Conservation (phyloP, 2,329 filamentous ascomycete genomes). For the Colletotrichum chrysophilum region DNA sequence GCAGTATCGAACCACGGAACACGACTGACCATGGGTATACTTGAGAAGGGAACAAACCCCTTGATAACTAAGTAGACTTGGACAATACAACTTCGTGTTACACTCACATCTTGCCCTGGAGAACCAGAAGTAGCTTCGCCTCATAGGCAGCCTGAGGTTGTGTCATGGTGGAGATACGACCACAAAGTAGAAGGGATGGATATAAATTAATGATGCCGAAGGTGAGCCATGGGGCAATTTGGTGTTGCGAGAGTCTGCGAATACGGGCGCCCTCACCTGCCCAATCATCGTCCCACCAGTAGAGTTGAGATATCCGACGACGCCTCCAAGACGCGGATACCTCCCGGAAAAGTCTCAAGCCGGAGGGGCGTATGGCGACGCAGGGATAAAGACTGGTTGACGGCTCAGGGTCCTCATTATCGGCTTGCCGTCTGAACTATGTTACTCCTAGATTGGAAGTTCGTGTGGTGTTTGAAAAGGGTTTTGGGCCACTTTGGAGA, state of each 20-base stretch:
- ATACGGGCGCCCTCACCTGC: not conserved
- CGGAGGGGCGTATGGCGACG: not conserved
- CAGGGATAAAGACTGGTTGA: not conserved
- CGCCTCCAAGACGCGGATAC: not conserved
- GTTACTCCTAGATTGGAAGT: not conserved
- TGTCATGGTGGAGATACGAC: not conserved
- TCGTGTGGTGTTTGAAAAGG: not conserved
- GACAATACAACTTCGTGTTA: not conserved
- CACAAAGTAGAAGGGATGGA: not conserved
- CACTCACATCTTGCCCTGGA: not conserved
- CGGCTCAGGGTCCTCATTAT: not conserved
- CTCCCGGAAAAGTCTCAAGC: not conserved
- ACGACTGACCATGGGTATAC: not conserved
- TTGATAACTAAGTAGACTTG: not conserved
- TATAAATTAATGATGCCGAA: not conserved
- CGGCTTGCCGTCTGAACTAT: not conserved
- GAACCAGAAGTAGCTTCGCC: too few relatives aligned
- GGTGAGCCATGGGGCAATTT: not conserved
- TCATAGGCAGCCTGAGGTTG: not conserved
- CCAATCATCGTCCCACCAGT: not conserved
- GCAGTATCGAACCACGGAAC: not conserved
- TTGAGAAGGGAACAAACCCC: not conserved
- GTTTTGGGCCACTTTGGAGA: not conserved
- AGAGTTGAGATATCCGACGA: not conserved
- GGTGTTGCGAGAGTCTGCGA: not conserved